These are phyloP conservation scores for Termitomyces sp. DNA, from an alignment of 768 basidiomycete genomes.

Conservation along the genomic window DNA sequence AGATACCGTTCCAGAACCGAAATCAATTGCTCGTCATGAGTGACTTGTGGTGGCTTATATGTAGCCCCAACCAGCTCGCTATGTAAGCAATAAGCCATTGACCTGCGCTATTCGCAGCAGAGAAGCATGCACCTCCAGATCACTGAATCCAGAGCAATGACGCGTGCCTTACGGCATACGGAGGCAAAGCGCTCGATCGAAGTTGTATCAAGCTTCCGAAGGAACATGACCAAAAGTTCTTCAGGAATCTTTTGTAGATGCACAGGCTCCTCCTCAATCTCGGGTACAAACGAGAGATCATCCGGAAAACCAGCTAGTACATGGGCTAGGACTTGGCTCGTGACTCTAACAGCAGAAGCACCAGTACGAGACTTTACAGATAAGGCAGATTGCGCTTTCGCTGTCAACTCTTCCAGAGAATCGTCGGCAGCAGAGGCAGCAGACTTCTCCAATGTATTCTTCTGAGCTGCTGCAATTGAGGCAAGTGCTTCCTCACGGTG, in stretches of 20 bases:
- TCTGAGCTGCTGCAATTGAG: constrained; percentile 24
- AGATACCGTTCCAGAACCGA: constrained; percentile 46
- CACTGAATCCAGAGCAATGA: constrained; percentile 60
- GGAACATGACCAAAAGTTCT: constrained; percentile 65
- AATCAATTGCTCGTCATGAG: constrained; percentile 41
- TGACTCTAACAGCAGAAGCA: constrained; percentile 17
- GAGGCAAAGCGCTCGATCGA: constrained; percentile 74
- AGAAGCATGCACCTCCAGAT: constrained; percentile 75
- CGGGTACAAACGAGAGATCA: constrained; percentile 56
- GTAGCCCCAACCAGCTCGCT: constrained; percentile 61
- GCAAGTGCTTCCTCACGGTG: constrained; percentile 48
- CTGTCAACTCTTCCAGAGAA: constrained; percentile 21
- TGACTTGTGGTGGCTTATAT: constrained; percentile 75
- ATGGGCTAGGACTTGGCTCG: constrained; percentile 35
- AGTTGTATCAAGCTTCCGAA: constrained; percentile 61
- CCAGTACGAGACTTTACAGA: constrained; percentile 18
- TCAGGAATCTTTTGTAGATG: constrained; percentile 63
- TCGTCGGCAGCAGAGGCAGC: neutral
- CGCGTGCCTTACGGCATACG: constrained; percentile 68
- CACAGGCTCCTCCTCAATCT: constrained; percentile 55
- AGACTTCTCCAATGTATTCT: constrained; percentile 11
- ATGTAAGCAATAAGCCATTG: constrained; percentile 1
- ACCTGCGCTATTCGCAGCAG: neutral
- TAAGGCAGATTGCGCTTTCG: constrained; percentile 20
- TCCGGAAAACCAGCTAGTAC: constrained; percentile 45